phyloP scores from a whole-genome alignment of 768 basidiomycete genomes.

The Kwoniella dejecticola region DNA sequence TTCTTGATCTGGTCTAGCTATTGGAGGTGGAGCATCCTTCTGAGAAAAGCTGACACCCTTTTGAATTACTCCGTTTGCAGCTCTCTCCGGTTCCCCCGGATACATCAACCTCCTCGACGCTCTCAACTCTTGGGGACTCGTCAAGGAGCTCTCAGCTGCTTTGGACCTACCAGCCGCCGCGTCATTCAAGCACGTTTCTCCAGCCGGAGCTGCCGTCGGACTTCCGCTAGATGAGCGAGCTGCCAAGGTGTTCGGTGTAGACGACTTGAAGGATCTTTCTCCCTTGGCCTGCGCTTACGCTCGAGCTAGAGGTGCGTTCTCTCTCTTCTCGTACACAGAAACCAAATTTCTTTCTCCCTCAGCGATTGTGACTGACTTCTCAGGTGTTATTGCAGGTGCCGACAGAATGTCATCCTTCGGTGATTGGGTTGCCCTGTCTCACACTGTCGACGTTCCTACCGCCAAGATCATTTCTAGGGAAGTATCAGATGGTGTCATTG shows the following conservation, averaged over 20 bases:
- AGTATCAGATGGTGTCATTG: slow-evolving; percentile 97
- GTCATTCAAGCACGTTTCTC: slow-evolving; percentile 99
- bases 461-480: slow-evolving; percentile 97
- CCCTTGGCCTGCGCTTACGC: slow-evolving; percentile 91
- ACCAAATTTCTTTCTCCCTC: too few species aligned
- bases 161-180: slow-evolving; percentile 90
- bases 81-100: slow-evolving; percentile 88
- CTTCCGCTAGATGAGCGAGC: slow-evolving; percentile 74
- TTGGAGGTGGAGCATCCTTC: too few species aligned
- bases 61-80: slow-evolving; percentile 58
- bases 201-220: slow-evolving; percentile 94
- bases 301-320: slow-evolving; percentile 76
- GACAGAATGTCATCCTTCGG: slow-evolving; percentile 99
- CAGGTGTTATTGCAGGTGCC: slow-evolving; percentile 72
- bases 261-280: slow-evolving; percentile 85
- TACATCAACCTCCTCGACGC: slow-evolving; percentile 99
- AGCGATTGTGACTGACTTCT: background rate
- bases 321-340: too few species aligned
- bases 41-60: background rate
- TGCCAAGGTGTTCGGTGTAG: slow-evolving; percentile 93
- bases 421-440: slow-evolving; percentile 95
- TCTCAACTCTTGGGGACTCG: slow-evolving; percentile 93
- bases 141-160: slow-evolving; percentile 86
- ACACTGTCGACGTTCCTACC: slow-evolving; percentile 87
- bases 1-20: too few species aligned